Base-by-base conservation (phyloP, 2,329 filamentous ascomycete species). In the Fusarium sp. region DNA sequence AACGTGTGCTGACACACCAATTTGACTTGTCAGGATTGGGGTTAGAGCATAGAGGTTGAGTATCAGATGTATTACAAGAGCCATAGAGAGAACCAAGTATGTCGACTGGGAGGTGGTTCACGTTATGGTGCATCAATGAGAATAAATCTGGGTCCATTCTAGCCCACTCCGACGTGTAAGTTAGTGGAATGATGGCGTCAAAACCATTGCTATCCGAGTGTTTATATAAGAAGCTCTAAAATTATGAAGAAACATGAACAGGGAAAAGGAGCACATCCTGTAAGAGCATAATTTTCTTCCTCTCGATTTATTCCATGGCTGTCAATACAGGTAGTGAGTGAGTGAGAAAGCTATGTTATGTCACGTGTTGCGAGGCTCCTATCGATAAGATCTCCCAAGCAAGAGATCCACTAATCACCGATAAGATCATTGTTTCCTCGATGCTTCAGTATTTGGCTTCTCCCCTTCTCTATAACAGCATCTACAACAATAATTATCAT, bases 401-500 rank as follows among this genome's bases (percentile, higher is more conserved):
- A 6, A 26, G 11, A 60, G 36, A 42, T 46, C 65, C 64, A 68
- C 65, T 56, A 56, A 56, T 68, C 40, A 44, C 23, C 38, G 67
- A 68, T 69, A 65, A 70, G 67, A 62, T 56, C n/a, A 12, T 23
- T 44, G 23, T 4, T 68, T 52, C 40, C 38, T 51, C 36, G 24
- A 17, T 44, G 26, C 24, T 45, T 50, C 54, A 36, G 38, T 44
- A 19, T 40, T 44, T 52, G 32, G 36, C 30, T 65, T 28, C 30
- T 43, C 39, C 43, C 49, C 28, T 24, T 40, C 28, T 47, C 36
- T 20, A 20, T 19, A 36, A 23, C 45, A 55, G 15, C 28, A 56
- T 62, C 40, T 56, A 47, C 30, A 30, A 49, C 23, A n/a, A 44
- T 51, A 23, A 30, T n/a, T 58, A 67, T 17, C 20, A 88, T 88